phyloP scores from a whole-genome alignment of 78 protist species.

The Protostelium mycophagum region DNA sequence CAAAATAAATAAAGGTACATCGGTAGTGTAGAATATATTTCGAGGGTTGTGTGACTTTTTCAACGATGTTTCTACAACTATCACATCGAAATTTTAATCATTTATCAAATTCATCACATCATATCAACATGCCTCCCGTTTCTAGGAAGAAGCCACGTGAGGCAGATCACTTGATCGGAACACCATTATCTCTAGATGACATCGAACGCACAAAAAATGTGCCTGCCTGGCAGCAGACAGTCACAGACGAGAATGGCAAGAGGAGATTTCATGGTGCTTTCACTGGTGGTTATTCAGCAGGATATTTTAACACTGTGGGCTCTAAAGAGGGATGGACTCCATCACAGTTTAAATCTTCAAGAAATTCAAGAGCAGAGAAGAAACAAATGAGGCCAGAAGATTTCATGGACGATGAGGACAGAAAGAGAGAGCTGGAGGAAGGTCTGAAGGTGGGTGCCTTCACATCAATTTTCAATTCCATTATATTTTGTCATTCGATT shows the following conservation, averaged over 20 bases:
- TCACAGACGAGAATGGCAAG: slow-evolving; percentile 74
- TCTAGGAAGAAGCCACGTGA: background rate
- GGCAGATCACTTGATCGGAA: background rate
- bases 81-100: too few relatives aligned
- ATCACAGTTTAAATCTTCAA: slow-evolving; percentile 44
- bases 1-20: too few relatives aligned
- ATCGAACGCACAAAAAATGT: slow-evolving; percentile 1
- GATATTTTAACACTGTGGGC: slow-evolving; percentile 93
- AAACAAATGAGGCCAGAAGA: slow-evolving; percentile 41
- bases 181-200: background rate
- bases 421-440: background rate
- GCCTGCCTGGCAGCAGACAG: slow-evolving; percentile 61
- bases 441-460: background rate
- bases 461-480: slow-evolving; percentile 3
- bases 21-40: too few relatives aligned
- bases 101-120: too few relatives aligned
- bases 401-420: slow-evolving; percentile 91
- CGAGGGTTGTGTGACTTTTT: too few relatives aligned
- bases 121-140: background rate
- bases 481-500: too few relatives aligned
- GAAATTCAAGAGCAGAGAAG: slow-evolving; percentile 4
- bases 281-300: slow-evolving; percentile 97
- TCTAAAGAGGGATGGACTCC: slow-evolving; percentile 88
- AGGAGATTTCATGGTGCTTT: slow-evolving; percentile 95
- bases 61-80: too few relatives aligned